Evolutionary conservation across 176 grass and related monocot species (phyloP).

Genomic region (Musa schizocarpa): DNA sequence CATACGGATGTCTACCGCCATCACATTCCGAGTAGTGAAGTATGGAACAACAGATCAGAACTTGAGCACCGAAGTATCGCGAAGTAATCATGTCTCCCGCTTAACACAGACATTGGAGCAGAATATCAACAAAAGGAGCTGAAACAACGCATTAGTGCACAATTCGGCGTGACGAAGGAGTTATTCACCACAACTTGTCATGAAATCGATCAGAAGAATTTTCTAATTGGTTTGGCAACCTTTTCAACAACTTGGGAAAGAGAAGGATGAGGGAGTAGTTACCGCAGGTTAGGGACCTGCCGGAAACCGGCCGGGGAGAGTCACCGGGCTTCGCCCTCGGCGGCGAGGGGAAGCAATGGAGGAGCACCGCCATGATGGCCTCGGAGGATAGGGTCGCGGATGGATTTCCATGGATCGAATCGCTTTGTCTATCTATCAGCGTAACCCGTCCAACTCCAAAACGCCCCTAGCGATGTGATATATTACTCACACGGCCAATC

Average conservation of each 20-base stretch:
- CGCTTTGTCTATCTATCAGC: too few species aligned
- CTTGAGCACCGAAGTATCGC: neutral
- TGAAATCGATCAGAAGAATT: neutral
- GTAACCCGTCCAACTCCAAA: too few species aligned
- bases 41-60: neutral
- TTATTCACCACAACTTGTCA: neutral
- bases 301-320: neutral
- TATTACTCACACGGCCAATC: too few species aligned
- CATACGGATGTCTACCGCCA: neutral
- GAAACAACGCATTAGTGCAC: neutral
- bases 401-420: neutral
- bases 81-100: neutral
- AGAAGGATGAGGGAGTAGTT: neutral
- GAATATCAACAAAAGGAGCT: neutral
- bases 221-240: neutral
- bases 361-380: slow-evolving; percentile 40
- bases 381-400: neutral
- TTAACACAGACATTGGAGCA: neutral
- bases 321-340: slow-evolving; percentile 20
- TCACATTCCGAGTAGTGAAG: neutral
- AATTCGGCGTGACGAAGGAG: too few species aligned
- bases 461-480: too few species aligned
- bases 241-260: neutral
- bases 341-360: slow-evolving; percentile 32
- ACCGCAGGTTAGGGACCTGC: neutral